Conservation (phyloP, 495 filamentous ascomycete species). For the Melanomma pulvis-pyrius region DNA sequence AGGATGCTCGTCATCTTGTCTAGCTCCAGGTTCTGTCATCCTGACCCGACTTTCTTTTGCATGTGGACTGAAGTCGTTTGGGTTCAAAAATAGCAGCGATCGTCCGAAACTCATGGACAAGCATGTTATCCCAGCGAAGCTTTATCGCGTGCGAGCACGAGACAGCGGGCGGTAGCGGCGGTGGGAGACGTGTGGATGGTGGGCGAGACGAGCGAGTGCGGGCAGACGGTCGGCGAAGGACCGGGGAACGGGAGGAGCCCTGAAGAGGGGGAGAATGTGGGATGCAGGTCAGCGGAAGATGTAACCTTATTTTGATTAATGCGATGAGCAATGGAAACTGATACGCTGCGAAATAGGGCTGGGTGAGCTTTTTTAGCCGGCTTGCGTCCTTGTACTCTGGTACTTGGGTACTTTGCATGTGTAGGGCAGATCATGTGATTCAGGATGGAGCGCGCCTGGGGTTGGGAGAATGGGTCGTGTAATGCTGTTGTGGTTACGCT, state of each 20-base stretch:
- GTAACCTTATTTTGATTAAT: slow-evolving; percentile 40
- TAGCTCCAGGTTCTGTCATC: not conserved
- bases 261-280: slow-evolving; percentile 28
- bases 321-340: slow-evolving; percentile 29
- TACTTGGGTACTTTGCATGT: slow-evolving; percentile 26
- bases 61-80: not conserved
- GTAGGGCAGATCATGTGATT: slow-evolving; percentile 34
- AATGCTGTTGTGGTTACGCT: slow-evolving; percentile 19
- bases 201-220: not conserved
- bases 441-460: not conserved
- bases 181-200: slow-evolving; percentile 1
- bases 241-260: slow-evolving; percentile 26
- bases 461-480: slow-evolving; percentile 11
- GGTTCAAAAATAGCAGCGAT: not conserved
- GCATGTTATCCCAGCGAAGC: not conserved
- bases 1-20: not conserved
- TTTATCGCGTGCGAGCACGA: slow-evolving; percentile 14
- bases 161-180: slow-evolving; percentile 4
- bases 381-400: slow-evolving; percentile 27
- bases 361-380: slow-evolving; percentile 32
- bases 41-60: not conserved
- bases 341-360: slow-evolving; percentile 34
- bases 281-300: slow-evolving; percentile 37
- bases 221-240: slow-evolving; percentile 3
- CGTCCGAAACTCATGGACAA: not conserved